These are phyloP conservation scores for Earliella scabrosa DNA, from an alignment of 1,284 basidiomycete genomes.

Conservation along the genomic window DNA sequence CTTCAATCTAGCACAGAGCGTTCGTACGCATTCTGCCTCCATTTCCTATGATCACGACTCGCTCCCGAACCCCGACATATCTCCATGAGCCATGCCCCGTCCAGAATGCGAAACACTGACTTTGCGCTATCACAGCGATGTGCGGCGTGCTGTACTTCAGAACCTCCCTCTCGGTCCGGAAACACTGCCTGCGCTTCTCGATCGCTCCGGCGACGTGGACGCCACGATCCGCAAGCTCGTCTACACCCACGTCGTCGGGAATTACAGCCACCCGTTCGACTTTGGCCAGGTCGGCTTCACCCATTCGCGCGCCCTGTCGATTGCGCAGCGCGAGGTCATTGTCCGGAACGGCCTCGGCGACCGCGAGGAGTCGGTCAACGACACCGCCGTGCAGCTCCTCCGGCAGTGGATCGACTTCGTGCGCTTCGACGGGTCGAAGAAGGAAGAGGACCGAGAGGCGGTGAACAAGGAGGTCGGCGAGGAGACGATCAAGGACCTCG, in stretches of 20 bases:
- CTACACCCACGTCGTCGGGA: conserved; percentile 70
- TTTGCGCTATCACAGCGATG: conserved; percentile 63
- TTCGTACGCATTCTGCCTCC: no score
- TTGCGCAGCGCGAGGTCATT: conserved; percentile 79
- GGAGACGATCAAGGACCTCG: conserved; percentile 36
- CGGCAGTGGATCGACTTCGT: conserved; percentile 74
- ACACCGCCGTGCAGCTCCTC: conserved; percentile 81
- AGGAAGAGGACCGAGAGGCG: conserved; percentile 49
- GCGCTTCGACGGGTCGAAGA: conserved; percentile 38
- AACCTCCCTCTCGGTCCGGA: conserved; percentile 71
- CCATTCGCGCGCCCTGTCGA: conserved; percentile 72
- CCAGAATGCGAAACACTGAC: no score
- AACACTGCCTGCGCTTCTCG: conserved; percentile 74
- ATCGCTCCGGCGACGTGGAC: conserved; percentile 87
- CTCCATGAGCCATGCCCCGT: no score
- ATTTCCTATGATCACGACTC: no score
- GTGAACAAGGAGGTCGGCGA: conserved; percentile 20
- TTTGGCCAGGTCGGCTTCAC: conserved; percentile 51
- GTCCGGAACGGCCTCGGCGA: conserved; percentile 88
- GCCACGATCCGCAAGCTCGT: conserved; percentile 82
- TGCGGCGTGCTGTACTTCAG: conserved; percentile 86
- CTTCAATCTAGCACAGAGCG: no score
- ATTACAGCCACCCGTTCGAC: conserved; percentile 24
- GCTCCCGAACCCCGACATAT: no score
- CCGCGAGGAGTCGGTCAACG: conserved; percentile 81